Percentiles rank a stretch among this genome's conserved stretches.
phyloP scores from a whole-genome alignment of 768 basidiomycete species.

The Mycena indigotica region DNA sequence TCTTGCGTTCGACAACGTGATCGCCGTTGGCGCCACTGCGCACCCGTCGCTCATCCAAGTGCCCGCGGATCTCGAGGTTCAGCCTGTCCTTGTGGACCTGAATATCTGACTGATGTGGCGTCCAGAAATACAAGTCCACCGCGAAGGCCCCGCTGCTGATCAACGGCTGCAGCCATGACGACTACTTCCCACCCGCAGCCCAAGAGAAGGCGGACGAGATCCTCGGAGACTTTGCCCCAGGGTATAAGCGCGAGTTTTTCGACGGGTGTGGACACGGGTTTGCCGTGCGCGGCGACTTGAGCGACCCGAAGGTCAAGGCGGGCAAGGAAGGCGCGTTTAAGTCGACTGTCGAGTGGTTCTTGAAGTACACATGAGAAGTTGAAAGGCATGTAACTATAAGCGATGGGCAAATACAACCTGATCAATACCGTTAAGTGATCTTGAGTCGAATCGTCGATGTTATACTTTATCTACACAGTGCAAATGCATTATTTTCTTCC shows the following conservation, averaged over 20 bases:
- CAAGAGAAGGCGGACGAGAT: background rate
- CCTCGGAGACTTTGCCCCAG: background rate
- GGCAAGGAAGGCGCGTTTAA: background rate
- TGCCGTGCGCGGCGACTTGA: background rate
- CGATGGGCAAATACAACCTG: too few species aligned
- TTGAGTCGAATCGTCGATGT: too few species aligned
- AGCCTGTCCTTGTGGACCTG: background rate
- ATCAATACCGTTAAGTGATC: too few species aligned
- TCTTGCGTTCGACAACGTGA: background rate
- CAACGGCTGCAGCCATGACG: background rate
- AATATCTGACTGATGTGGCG: background rate
- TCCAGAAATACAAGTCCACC: background rate
- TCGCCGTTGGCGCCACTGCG: background rate
- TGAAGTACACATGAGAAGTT: background rate
- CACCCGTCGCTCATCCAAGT: background rate
- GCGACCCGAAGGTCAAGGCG: conserved; percentile 1
- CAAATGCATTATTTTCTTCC: too few species aligned
- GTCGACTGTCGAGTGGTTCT: background rate
- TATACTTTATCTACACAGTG: too few species aligned
- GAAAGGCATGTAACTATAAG: too few species aligned
- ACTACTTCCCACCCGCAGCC: background rate
- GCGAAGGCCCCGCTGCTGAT: background rate
- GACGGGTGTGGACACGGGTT: background rate
- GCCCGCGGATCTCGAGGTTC: background rate
- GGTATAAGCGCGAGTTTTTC: background rate